These are phyloP conservation scores for Alternaria consortialis DNA, from an alignment of 2,329 filamentous ascomycete species.

Conservation along the genomic window DNA sequence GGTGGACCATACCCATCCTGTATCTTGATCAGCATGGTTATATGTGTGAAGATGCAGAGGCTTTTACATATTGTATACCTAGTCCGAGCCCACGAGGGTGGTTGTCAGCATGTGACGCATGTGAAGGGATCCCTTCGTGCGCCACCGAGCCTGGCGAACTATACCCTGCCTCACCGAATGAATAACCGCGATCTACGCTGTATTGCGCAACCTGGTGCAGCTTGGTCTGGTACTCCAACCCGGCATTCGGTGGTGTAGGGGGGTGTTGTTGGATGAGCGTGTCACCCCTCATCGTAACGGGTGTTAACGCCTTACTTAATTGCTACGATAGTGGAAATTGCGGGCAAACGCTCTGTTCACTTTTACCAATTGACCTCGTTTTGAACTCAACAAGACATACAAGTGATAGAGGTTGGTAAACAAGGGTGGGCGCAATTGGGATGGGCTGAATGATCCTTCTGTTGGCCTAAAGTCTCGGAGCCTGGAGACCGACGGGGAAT, in stretches of 20 bases:
- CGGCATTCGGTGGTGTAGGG: conserved; percentile 47
- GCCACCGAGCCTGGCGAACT: conserved; percentile 38
- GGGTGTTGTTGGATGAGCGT: conserved; percentile 49
- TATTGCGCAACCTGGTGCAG: conserved; percentile 56
- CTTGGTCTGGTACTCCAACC: conserved; percentile 46
- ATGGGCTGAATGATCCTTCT: background rate
- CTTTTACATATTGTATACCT: conserved; percentile 47
- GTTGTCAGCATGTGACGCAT: conserved; percentile 38
- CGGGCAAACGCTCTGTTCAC: conserved; percentile 7
- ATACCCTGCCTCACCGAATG: conserved; percentile 48
- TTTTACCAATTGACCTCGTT: conserved; percentile 12
- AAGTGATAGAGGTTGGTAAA: conserved; percentile 1
- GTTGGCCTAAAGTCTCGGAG: conserved; percentile 14
- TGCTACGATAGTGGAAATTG: conserved; percentile 16
- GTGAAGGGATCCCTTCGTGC: conserved; percentile 40
- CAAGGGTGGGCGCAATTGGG: background rate
- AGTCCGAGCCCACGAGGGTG: conserved; percentile 35
- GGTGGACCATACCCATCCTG: conserved; percentile 46
- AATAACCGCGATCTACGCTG: conserved; percentile 51
- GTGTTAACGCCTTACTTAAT: conserved; percentile 17
- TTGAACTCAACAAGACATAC: conserved; percentile 24
- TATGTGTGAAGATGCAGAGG: background rate
- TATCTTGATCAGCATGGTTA: conserved; percentile 29
- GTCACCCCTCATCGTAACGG: conserved; percentile 44
- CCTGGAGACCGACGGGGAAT: conserved; percentile 14